Percentiles rank a stretch among this genome's conserved stretches.
phyloP scores from a whole-genome alignment of 305 asterid species.

The Fraxinus ornus region DNA sequence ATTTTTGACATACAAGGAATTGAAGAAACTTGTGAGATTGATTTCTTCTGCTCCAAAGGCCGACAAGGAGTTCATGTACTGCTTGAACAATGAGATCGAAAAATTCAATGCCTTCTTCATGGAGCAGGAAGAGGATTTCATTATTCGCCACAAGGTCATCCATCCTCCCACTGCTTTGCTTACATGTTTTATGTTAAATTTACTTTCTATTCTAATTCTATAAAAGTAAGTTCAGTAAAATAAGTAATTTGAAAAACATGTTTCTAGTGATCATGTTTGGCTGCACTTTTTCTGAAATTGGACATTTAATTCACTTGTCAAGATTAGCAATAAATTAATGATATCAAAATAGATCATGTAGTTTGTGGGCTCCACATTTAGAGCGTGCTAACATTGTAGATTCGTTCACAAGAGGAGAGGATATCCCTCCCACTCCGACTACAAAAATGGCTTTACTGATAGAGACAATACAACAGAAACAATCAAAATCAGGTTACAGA shows the following conservation, averaged over 20 bases:
- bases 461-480: not conserved
- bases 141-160: slow-evolving; percentile 76
- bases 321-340: not conserved
- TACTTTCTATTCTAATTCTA: too few relatives aligned
- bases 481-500: not conserved
- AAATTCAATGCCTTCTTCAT: slow-evolving; percentile 80
- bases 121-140: slow-evolving; percentile 94
- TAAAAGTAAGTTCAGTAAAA: too few relatives aligned
- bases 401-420: not conserved
- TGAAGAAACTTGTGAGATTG: slow-evolving; percentile 65
- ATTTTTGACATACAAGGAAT: slow-evolving; percentile 66
- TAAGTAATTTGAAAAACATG: too few relatives aligned
- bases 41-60: slow-evolving; percentile 36
- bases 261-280: too few relatives aligned
- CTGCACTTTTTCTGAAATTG: too few relatives aligned
- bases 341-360: not conserved
- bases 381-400: not conserved
- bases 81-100: slow-evolving; percentile 79
- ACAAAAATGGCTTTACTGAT: not conserved
- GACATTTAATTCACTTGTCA: not conserved
- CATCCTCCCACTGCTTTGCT: not conserved
- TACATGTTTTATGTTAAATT: not conserved
- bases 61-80: slow-evolving; percentile 47
- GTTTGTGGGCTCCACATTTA: not conserved
- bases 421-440: not conserved